Conservation (phyloP, 805 yeast species). For the Yamadazyma takamatsuzukensis region DNA sequence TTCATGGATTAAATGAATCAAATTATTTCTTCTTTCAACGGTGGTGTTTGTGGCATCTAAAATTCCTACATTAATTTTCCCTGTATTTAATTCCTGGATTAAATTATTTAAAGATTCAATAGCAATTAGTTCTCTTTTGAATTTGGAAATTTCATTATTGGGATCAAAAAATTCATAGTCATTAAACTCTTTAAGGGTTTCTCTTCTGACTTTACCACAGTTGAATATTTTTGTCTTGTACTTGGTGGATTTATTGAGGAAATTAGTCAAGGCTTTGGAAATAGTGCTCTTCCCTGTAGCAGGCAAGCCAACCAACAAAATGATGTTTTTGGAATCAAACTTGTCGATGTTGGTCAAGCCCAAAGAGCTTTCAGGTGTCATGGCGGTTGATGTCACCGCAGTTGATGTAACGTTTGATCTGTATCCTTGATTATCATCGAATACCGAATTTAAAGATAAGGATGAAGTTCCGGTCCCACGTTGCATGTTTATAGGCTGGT, state of each 20-base stretch:
- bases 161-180: constrained; percentile 39
- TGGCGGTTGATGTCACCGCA: constrained; percentile 6
- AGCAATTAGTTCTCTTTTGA: constrained; percentile 35
- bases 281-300: constrained; percentile 41
- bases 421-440: too few species aligned
- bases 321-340: constrained; percentile 10
- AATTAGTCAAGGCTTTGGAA: constrained; percentile 28
- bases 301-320: constrained; percentile 37
- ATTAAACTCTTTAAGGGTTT: constrained; percentile 20
- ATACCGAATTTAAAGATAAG: too few species aligned
- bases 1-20: constrained; percentile 23
- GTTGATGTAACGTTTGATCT: too few species aligned
- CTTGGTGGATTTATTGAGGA: constrained; percentile 23
- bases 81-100: constrained; percentile 24
- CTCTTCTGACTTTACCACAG: constrained; percentile 51
- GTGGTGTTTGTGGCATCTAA: constrained; percentile 45
- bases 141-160: constrained; percentile 23
- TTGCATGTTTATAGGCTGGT: too few species aligned
- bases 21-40: constrained; percentile 25
- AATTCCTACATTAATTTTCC: constrained; percentile 31
- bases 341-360: neutral
- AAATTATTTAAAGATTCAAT: constrained; percentile 28
- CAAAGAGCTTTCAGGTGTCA: constrained; percentile 6
- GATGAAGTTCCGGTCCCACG: too few species aligned
- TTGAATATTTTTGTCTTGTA: constrained; percentile 35